Percentiles rank a stretch among this genome's conserved stretches.
Conservation (phyloP, 208 protist genomes). For the Leptomonas pyrrhocoris region DNA sequence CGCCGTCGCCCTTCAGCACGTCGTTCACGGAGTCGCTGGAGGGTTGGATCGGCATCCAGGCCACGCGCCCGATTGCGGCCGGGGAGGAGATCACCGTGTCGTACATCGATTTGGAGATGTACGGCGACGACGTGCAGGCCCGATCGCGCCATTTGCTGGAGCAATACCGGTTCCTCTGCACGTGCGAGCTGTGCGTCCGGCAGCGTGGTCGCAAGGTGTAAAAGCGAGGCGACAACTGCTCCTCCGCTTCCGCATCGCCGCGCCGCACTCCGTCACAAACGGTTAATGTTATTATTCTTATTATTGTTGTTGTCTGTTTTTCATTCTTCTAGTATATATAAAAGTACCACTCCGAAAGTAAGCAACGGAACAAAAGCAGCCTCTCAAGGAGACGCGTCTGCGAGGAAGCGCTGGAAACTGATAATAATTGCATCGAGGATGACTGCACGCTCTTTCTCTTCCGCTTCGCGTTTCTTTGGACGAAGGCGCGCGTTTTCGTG, state of each 20-base stretch:
- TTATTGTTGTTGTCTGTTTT: neutral
- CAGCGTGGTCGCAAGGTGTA: slow-evolving; percentile 38
- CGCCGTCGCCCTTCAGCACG: slow-evolving; percentile 20
- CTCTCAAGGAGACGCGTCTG: too few relatives aligned
- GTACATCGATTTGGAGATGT: slow-evolving; percentile 70
- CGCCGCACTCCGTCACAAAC: neutral
- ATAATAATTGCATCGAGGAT: too few relatives aligned
- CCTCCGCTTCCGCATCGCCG: neutral
- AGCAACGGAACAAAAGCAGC: too few relatives aligned
- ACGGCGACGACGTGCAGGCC: slow-evolving; percentile 40
- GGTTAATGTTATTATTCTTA: neutral
- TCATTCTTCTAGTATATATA: too few relatives aligned
- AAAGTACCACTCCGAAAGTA: too few relatives aligned
- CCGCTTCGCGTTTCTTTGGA: too few relatives aligned
- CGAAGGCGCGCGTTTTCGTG: too few relatives aligned
- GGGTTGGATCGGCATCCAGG: slow-evolving; percentile 48
- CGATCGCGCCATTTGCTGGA: slow-evolving; percentile 58
- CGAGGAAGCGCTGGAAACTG: too few relatives aligned
- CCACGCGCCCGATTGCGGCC: slow-evolving; percentile 56
- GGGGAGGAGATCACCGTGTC: slow-evolving; percentile 86
- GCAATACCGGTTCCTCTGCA: slow-evolving; percentile 78
- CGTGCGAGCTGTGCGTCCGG: slow-evolving; percentile 43
- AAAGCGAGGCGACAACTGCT: neutral
- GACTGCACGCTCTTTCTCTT: too few relatives aligned
- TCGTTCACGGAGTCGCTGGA: slow-evolving; percentile 17